phyloP scores from a whole-genome alignment of 345 rosid species.

The Gossypium bickii region DNA sequence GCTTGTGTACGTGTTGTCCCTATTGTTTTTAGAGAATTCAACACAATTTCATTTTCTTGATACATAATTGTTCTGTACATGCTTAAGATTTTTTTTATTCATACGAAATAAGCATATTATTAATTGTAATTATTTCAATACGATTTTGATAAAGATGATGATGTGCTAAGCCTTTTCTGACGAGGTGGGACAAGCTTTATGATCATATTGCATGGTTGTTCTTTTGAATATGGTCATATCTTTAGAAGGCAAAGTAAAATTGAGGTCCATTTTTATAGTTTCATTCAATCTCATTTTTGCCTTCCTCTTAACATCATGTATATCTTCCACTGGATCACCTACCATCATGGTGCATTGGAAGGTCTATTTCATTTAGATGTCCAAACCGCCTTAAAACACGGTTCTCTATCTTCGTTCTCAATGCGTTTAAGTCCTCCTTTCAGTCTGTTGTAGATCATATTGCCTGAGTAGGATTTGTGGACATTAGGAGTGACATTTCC shows the following conservation, averaged over 20 bases:
- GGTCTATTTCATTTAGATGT: not conserved
- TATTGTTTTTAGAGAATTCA: not conserved
- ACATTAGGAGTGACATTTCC: not conserved
- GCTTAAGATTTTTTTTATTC: not conserved
- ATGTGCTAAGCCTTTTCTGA: not conserved
- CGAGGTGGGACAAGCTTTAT: not conserved
- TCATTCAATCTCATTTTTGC: not conserved
- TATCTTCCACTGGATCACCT: not conserved
- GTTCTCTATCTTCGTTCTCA: not conserved
- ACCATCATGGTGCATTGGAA: not conserved
- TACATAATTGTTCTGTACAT: not conserved
- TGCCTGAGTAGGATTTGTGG: slow-evolving; percentile 1
- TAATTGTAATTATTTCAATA: not conserved
- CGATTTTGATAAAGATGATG: not conserved
- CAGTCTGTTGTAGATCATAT: not conserved
- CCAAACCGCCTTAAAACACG: not conserved
- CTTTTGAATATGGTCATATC: not conserved
- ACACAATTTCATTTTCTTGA: not conserved
- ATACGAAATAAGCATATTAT: not conserved
- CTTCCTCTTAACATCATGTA: not conserved
- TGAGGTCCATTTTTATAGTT: not conserved
- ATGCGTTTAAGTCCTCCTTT: not conserved
- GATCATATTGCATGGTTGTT: not conserved
- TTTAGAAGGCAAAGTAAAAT: not conserved
- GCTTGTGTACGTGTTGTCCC: slow-evolving; percentile 54